phyloP scores from a whole-genome alignment of 2,329 filamentous ascomycete genomes.

The Ambrosiella xylebori region DNA sequence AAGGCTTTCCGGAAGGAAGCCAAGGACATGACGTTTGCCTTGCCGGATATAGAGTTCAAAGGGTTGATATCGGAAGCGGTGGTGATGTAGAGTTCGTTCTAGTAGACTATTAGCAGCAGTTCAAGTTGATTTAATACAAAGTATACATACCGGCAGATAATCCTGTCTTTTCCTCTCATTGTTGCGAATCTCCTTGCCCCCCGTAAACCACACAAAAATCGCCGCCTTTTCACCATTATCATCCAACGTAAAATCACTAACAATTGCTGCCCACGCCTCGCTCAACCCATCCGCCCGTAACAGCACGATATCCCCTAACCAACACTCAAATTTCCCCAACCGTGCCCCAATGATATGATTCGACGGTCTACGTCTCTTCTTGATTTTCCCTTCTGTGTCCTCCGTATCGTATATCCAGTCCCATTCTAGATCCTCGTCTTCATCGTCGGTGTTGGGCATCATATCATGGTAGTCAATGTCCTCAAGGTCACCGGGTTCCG shows the following conservation, averaged over 20 bases:
- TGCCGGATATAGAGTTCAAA: conserved; percentile 77
- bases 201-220: conserved; percentile 91
- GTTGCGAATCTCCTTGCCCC: conserved; percentile 74
- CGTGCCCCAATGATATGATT: conserved; percentile 59
- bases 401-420: conserved; percentile 13
- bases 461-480: neutral
- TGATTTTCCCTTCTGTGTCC: conserved; percentile 13
- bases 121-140: neutral
- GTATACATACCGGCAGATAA: conserved; percentile 42
- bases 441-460: neutral
- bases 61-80: conserved; percentile 76
- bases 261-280: conserved; percentile 83
- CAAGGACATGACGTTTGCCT: conserved; percentile 61
- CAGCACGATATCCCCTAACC: conserved; percentile 66
- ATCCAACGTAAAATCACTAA: conserved; percentile 63
- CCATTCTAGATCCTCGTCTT: conserved; percentile 12
- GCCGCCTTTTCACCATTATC: conserved; percentile 64
- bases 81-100: conserved; percentile 88
- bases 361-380: conserved; percentile 22
- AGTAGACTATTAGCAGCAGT: neutral
- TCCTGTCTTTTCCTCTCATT: conserved; percentile 69
- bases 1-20: conserved; percentile 50
- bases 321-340: conserved; percentile 67
- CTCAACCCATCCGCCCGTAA: conserved; percentile 75
- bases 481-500: neutral